phyloP scores from a whole-genome alignment of 768 basidiomycete genomes.

The Mycena kentingensis region DNA sequence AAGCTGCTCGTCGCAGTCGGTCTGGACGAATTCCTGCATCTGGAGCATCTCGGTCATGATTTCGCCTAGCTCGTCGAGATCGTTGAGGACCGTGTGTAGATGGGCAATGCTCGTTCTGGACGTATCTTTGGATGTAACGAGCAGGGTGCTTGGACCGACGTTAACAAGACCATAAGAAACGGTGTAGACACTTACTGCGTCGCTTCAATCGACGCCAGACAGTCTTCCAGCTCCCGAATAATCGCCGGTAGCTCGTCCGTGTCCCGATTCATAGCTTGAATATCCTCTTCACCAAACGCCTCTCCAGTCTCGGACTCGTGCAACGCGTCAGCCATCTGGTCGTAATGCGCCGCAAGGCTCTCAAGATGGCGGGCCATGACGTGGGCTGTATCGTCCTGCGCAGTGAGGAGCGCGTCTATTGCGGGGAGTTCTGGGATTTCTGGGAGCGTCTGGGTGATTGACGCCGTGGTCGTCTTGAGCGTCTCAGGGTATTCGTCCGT shows the following conservation, averaged over 20 bases:
- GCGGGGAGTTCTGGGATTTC: conserved; percentile 35
- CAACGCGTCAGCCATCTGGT: conserved; percentile 71
- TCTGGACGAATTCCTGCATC: conserved; percentile 67
- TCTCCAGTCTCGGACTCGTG: conserved; percentile 72
- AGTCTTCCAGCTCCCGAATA: conserved; percentile 69
- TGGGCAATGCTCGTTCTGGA: conserved; percentile 51
- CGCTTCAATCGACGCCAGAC: conserved; percentile 51
- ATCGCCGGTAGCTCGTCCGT: conserved; percentile 77
- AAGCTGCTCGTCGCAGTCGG: conserved; percentile 55
- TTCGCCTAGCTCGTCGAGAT: conserved; percentile 75
- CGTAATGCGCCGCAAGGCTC: conserved; percentile 72
- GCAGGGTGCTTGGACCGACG: conserved; percentile 45
- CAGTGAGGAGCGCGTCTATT: conserved; percentile 50
- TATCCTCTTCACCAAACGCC: conserved; percentile 65
- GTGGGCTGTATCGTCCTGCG: conserved; percentile 58
- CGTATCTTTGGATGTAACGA: conserved; percentile 45
- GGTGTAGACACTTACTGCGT: conserved; percentile 57
- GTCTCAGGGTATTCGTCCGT: conserved; percentile 72
- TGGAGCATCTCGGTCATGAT: conserved; percentile 80
- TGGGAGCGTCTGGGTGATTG: conserved; percentile 58
- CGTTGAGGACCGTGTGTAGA: conserved; percentile 53
- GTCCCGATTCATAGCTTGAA: conserved; percentile 80
- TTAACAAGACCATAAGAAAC: conserved; percentile 2
- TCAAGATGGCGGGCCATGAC: conserved; percentile 78
- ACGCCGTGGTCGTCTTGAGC: conserved; percentile 53